These are phyloP conservation scores for Magnusiomyces magnusii DNA, from an alignment of 1,139 yeast species.

Conservation along the genomic window DNA sequence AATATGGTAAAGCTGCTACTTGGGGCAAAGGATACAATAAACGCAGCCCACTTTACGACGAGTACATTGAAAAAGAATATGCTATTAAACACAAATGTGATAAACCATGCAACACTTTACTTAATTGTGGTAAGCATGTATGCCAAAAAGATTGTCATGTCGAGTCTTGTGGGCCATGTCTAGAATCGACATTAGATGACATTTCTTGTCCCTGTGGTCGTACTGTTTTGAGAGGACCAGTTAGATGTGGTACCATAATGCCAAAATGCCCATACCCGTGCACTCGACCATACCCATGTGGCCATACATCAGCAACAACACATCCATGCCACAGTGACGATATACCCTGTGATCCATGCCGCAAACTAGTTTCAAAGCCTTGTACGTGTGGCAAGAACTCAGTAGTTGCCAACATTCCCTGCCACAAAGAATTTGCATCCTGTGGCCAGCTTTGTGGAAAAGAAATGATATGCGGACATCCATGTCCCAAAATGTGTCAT, in stretches of 20 bases:
- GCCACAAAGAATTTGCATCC: conserved; percentile 61
- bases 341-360: conserved; percentile 69
- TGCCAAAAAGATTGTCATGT: conserved; percentile 74
- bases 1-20: conserved; percentile 31
- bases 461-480: conserved; percentile 59
- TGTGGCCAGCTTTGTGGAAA: conserved; percentile 65
- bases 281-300: conserved; percentile 54
- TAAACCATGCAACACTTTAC: conserved; percentile 54
- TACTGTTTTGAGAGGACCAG: conserved; percentile 77
- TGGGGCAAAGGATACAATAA: conserved; percentile 33
- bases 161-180: conserved; percentile 79
- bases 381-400: conserved; percentile 64
- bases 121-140: conserved; percentile 65
- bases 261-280: conserved; percentile 70
- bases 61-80: conserved; percentile 2
- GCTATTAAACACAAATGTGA: conserved; percentile 60
- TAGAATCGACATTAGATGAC: conserved; percentile 78
- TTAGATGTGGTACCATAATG: conserved; percentile 71
- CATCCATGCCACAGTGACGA: conserved; percentile 71
- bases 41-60: not conserved
- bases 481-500: conserved; percentile 57
- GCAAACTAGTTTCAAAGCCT: conserved; percentile 49
- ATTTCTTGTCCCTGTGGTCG: conserved; percentile 78
- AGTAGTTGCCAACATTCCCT: conserved; percentile 49
- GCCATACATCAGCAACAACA: conserved; percentile 56